phyloP scores from a whole-genome alignment of 2,329 filamentous ascomycete species.

The Venturia oleaginea region DNA sequence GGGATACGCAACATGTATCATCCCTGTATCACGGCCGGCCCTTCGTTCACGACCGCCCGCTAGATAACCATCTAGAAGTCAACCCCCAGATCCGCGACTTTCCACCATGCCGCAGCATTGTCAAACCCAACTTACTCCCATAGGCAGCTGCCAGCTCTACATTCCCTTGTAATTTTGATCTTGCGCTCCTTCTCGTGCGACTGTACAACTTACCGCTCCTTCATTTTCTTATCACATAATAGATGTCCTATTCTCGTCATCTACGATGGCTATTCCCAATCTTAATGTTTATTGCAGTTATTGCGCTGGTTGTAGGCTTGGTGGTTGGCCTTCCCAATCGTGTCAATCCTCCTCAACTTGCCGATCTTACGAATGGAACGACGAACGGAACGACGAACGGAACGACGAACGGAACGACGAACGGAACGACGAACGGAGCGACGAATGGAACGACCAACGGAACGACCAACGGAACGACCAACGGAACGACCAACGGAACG shows the following conservation, averaged over 20 bases:
- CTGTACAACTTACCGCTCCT: neutral
- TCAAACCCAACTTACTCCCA: neutral
- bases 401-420: neutral
- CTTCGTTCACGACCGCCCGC: neutral
- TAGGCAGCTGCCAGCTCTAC: neutral
- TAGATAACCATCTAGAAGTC: neutral
- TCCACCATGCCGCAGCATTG: neutral
- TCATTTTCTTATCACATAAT: neutral
- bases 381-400: neutral
- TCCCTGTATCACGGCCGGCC: neutral
- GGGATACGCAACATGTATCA: neutral
- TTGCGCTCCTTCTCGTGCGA: neutral
- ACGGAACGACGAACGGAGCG: neutral
- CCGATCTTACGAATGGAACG: neutral
- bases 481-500: neutral
- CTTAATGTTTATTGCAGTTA: constrained; percentile 4
- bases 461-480: neutral
- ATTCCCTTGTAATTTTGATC: neutral
- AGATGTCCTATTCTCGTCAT: neutral
- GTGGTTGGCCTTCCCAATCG: neutral
- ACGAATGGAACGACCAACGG: neutral
- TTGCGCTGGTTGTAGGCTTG: neutral
- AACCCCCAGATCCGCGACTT: neutral
- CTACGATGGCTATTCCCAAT: neutral
- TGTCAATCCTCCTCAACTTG: neutral